Percentiles rank a stretch among this genome's conserved stretches.
Conservation (phyloP, 139 green algal species). For the Tetraselmis striata region DNA sequence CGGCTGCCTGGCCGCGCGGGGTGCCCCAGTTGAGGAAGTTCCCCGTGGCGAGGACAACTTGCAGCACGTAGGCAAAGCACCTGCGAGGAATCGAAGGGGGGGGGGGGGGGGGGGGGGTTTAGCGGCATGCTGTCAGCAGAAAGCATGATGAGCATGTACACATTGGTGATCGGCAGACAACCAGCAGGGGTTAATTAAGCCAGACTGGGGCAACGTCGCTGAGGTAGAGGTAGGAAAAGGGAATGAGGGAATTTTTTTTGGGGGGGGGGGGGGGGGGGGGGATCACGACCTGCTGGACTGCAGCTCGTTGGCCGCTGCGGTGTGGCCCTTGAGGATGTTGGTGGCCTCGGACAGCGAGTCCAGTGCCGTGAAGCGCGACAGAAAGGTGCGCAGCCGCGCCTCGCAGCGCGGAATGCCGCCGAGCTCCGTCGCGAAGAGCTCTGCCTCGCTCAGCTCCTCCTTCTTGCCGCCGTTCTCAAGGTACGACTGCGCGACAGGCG, state of each 20-base stretch:
- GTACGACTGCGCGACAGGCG: background rate
- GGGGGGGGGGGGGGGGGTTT: too few relatives aligned
- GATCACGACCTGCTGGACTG: conserved; percentile 6
- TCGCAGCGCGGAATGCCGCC: conserved; percentile 21
- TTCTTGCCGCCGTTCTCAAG: conserved; percentile 2
- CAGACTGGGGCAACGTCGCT: too few relatives aligned
- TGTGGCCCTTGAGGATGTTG: conserved; percentile 20
- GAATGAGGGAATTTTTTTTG: too few relatives aligned
- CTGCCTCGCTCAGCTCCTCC: conserved; percentile 18
- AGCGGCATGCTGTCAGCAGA: too few relatives aligned
- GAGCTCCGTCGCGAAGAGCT: conserved; percentile 35
- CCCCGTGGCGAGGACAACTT: conserved; percentile 24
- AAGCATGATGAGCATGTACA: too few relatives aligned
- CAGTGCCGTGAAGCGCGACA: conserved; percentile 16
- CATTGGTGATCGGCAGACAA: too few relatives aligned
- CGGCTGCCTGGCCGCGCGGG: conserved; percentile 26
- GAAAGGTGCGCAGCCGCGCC: conserved; percentile 25
- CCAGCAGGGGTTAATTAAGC: background rate
- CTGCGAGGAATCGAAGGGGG: background rate
- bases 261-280: too few relatives aligned
- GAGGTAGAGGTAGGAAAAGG: too few relatives aligned
- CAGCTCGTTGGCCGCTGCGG: conserved; percentile 25
- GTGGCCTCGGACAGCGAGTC: conserved; percentile 20
- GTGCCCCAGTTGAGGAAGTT: conserved; percentile 42
- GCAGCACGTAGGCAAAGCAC: conserved; percentile 19